These are phyloP conservation scores for Draba incana DNA, from an alignment of 345 rosid genomes.

Conservation along the genomic window DNA sequence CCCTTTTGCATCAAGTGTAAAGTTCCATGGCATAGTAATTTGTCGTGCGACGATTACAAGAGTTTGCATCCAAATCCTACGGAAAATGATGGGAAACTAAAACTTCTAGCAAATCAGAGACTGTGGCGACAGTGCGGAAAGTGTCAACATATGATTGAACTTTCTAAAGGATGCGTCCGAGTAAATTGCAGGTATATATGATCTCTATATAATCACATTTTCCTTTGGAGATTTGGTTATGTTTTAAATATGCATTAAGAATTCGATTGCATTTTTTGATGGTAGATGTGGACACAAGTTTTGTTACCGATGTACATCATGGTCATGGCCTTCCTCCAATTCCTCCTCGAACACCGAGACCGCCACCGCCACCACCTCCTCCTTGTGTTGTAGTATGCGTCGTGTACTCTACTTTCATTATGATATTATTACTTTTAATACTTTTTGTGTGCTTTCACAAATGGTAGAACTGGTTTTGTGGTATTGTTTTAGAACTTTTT, in stretches of 20 bases:
- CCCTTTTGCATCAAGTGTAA: constrained; percentile 67
- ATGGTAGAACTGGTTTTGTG: too few species aligned
- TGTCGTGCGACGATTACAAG: constrained; percentile 51
- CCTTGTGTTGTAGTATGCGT: too few species aligned
- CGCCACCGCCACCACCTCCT: too few species aligned
- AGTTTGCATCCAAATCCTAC: constrained; percentile 39
- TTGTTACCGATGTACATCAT: constrained; percentile 50
- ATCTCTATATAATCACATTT: not conserved
- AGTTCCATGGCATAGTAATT: constrained; percentile 64
- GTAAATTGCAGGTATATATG: constrained; percentile 48
- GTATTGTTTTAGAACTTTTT: too few species aligned
- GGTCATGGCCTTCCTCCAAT: constrained; percentile 4
- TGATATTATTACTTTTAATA: too few species aligned
- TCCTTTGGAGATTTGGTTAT: constrained; percentile 4
- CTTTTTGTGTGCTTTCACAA: too few species aligned
- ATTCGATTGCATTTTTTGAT: not conserved
- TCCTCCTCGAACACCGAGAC: not conserved
- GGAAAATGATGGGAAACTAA: constrained; percentile 47
- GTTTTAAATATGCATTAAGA: not conserved
- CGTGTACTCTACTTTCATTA: too few species aligned
- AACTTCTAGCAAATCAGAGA: constrained; percentile 44
- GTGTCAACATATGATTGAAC: constrained; percentile 54
- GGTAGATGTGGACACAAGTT: constrained; percentile 53
- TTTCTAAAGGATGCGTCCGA: constrained; percentile 47
- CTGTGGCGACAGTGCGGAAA: constrained; percentile 52